phyloP scores from a whole-genome alignment of 495 filamentous ascomycete genomes.

The Lepidopterella palustris region DNA sequence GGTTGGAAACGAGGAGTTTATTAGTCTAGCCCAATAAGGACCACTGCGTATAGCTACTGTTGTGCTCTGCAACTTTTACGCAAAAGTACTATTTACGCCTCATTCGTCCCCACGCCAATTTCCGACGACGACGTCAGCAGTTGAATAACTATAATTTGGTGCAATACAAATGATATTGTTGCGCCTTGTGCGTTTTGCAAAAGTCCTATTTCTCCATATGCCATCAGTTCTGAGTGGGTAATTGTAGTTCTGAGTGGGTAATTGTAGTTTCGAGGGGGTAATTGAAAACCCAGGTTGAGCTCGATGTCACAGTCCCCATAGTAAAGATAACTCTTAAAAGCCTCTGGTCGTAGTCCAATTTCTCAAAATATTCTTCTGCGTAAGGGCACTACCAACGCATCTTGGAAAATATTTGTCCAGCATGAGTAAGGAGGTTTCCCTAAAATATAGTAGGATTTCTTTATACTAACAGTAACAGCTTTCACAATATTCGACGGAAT shows the following conservation, averaged over 20 bases:
- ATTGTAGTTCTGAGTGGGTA: neutral
- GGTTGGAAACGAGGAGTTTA: no score
- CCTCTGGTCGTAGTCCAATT: neutral
- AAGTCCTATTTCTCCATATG: neutral
- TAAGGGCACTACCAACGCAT: neutral
- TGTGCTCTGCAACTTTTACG: neutral
- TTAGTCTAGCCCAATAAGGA: no score
- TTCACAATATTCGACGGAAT: neutral
- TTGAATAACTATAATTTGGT: neutral
- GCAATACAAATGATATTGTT: no score
- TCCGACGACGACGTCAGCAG: conserved; percentile 1
- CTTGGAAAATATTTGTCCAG: neutral
- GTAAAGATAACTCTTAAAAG: neutral
- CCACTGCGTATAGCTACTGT: neutral
- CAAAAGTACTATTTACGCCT: conserved; percentile 7
- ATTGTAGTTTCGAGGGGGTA: neutral
- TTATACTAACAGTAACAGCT: neutral
- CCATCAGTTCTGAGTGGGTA: neutral
- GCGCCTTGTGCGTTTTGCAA: neutral
- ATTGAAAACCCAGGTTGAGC: no score
- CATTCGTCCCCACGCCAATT: neutral
- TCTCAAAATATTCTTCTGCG: neutral
- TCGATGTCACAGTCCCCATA: neutral
- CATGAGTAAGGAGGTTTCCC: neutral
- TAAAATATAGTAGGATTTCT: neutral